Evolutionary conservation across 176 grass and related monocot genomes (phyloP), one percentile per base, ranked within the genome.

Genomic region (Aegilops tauschii): DNA sequence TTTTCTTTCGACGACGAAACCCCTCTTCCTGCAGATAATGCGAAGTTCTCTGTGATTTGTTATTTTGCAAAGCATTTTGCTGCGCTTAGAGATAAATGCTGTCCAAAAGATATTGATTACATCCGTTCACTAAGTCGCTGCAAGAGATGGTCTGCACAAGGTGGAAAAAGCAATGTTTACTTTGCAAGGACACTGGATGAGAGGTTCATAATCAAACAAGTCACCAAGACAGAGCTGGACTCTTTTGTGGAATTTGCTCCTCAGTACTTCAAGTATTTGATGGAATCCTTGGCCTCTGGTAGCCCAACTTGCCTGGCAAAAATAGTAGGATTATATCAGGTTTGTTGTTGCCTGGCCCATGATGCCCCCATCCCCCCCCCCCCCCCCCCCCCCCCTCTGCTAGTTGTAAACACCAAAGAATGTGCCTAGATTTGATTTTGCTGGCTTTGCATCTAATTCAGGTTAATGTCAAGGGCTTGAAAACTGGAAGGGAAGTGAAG

Each of bases 91-190:
- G 90, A 83, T 61, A 94, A 90, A 82, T 99, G 94, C 37, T 96
- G 93, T 30, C 90, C 90, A 14, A 92, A 89, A 20, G 88, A 94
- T 79, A 84, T 96, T 86, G 97, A 96, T 94, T 99, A 87, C 85
- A 84, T 96, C 64, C 70, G 92, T 27, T 96, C 92, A 40, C 88
- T 99, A 86, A 92, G 97, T 79, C 97, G 97, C 62, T 99, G 97
- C 85, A 99, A 94, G 85, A 93, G 92, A 86, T 99, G 97, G 97
- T 93, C 73, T 80, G 94, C 92, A 0, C 87, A 99, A 90, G 97
- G 97, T 82, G 97, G 97, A 66, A 99, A 99, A 91, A 99, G 97
- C 85, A 99, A 96, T 81, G 97, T 94, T 79, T 99, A 99, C 77
- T 99, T 99, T 85, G 94, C 94, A 77, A 99, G 92, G 89, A 96